These are phyloP conservation scores for Boletus pseudo-olivaceus DNA, from an alignment of 768 basidiomycete species.

Conservation along the genomic window DNA sequence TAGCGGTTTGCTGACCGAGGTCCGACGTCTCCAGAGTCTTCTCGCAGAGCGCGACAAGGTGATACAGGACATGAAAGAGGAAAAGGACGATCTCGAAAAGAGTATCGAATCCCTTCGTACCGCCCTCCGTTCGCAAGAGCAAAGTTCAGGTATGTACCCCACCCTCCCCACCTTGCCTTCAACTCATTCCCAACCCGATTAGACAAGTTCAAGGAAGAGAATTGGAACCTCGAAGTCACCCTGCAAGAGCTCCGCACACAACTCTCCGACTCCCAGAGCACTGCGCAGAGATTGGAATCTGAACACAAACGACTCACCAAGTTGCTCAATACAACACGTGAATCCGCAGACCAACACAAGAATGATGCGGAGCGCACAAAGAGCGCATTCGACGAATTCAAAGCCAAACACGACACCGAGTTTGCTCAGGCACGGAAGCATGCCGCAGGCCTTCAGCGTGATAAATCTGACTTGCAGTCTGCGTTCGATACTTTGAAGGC, in stretches of 20 bases:
- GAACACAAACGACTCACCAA: slow-evolving; percentile 82
- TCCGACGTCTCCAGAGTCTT: slow-evolving; percentile 85
- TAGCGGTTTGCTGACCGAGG: slow-evolving; percentile 86
- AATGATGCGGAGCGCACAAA: slow-evolving; percentile 77
- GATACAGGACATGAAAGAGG: slow-evolving; percentile 86
- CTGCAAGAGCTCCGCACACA: slow-evolving; percentile 82
- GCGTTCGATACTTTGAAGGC: slow-evolving; percentile 72
- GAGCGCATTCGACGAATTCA: slow-evolving; percentile 63
- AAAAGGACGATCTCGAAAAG: slow-evolving; percentile 85
- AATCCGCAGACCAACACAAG: slow-evolving; percentile 80
- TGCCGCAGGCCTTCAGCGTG: slow-evolving; percentile 82
- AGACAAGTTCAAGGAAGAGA: slow-evolving; percentile 98
- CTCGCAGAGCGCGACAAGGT: slow-evolving; percentile 91
- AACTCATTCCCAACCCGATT: slow-evolving; percentile 5
- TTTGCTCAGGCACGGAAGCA: slow-evolving; percentile 88
- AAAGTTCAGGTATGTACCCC: slow-evolving; percentile 60
- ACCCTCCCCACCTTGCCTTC: not conserved
- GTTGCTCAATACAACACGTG: slow-evolving; percentile 66
- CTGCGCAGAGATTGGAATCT: slow-evolving; percentile 66
- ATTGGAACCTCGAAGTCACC: slow-evolving; percentile 96
- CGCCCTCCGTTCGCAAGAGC: slow-evolving; percentile 77
- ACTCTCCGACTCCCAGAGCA: slow-evolving; percentile 60
- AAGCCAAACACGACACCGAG: slow-evolving; percentile 91
- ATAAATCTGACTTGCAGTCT: slow-evolving; percentile 88
- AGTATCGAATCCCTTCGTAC: slow-evolving; percentile 69